Evolutionary conservation across 2,329 filamentous ascomycete genomes (phyloP).

Genomic region (Trichoderma hamatum): DNA sequence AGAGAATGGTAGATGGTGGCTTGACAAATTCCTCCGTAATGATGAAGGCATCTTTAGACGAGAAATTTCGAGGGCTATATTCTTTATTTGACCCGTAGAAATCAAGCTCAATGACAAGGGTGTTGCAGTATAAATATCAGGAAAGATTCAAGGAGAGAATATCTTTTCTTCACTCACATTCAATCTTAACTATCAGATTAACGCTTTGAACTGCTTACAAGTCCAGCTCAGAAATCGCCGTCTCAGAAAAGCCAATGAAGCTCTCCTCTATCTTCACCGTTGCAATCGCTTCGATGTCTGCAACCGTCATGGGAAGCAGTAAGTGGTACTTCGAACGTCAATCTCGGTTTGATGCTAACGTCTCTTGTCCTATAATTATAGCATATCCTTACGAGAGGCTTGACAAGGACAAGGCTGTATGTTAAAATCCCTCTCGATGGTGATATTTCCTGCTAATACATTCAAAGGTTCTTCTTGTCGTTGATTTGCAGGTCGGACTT

Average conservation of each 20-base stretch:
- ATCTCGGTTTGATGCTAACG: background rate
- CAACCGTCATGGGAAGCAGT: slow-evolving; percentile 11
- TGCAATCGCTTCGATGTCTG: slow-evolving; percentile 6
- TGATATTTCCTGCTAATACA: background rate
- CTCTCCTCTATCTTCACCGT: background rate
- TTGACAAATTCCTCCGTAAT: slow-evolving; percentile 11
- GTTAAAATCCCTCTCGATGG: background rate
- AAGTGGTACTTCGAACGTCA: background rate
- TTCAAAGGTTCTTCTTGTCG: slow-evolving; percentile 40
- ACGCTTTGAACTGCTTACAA: background rate
- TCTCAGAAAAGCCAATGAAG: background rate
- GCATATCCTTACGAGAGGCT: slow-evolving; percentile 24
- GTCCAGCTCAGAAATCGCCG: background rate
- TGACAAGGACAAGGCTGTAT: slow-evolving; percentile 24
- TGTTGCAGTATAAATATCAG: background rate
- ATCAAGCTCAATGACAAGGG: background rate
- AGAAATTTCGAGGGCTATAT: background rate
- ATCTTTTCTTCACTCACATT: background rate
- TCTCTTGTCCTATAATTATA: background rate
- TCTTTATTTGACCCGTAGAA: background rate
- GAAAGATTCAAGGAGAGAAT: background rate
- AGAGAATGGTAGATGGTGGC: background rate
- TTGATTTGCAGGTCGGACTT: slow-evolving; percentile 45
- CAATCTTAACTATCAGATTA: background rate
- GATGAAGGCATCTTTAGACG: background rate